Evolutionary conservation across 371 early-diverging fungal species (phyloP), one percentile per base, ranked within the genome.

Genomic region (Amoeboaphelidium protococcarum): DNA sequence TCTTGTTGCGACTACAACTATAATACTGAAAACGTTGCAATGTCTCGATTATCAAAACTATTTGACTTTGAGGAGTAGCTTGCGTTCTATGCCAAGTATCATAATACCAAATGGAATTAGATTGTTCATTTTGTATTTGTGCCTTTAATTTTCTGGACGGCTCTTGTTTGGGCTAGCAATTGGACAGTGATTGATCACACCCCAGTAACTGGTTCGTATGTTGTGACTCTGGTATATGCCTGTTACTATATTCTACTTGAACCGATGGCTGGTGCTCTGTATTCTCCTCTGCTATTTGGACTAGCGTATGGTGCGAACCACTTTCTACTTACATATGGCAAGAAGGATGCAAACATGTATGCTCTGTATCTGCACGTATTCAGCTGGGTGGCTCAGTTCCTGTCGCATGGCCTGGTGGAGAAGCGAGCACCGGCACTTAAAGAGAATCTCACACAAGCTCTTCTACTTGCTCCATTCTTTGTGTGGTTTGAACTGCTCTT

Each of bases 391-490:
- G 59, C 71, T n/a, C 92, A 91, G 61, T 81, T 92, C 58, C 52
- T 75, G 47, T 83, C 85, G 23, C 92, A 92, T 51, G 79, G 77
- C 42, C 59, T 81, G 21, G 73, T 66, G 24, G 94, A 92, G 54
- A 76, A 74, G 52, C 73, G 91, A 53, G 76, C 80, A 0, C 94
- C 94, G 1, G 87, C 84, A 24, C 57, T 92, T 31, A 47, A 80
- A 40, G 86, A 90, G 50, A 85, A 83, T 51, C 51, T 84, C 23
- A 52, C 75, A 3, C 89, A 88, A 70, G 73, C 94, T 1, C 47
- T 89, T 23, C 76, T 87, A 23, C 76, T 87, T 47, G 94, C 92
- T 12, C 89, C 87, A 19, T 80, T 88, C 59, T 92, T 92, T 63
- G 88, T 91, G 2, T 86, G 74, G 50, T 65, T 82, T 25, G 91